phyloP scores from a whole-genome alignment of 352 stramenopile genomes.

The Peronospora farinosa region DNA sequence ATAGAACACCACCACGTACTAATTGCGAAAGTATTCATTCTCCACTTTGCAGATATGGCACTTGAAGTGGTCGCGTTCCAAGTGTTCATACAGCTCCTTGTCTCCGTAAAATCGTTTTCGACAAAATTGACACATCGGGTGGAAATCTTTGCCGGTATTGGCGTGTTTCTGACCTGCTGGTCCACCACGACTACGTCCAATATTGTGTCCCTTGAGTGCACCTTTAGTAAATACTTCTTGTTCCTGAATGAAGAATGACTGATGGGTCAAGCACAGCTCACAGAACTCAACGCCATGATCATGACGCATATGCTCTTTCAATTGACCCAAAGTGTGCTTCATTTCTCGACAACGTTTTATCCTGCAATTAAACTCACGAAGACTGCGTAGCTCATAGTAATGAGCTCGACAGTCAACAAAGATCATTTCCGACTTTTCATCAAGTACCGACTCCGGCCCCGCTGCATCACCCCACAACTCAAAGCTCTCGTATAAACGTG shows the following conservation, averaged over 20 bases:
- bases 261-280: constrained; percentile 64
- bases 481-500: constrained; percentile 58
- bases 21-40: constrained; percentile 87
- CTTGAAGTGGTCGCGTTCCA: constrained; percentile 87
- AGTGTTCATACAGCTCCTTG: constrained; percentile 79
- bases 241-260: constrained; percentile 80
- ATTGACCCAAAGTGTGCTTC: constrained; percentile 42
- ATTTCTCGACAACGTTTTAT: constrained; percentile 55
- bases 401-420: constrained; percentile 63
- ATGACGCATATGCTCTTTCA: constrained; percentile 65
- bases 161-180: constrained; percentile 36
- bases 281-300: constrained; percentile 72
- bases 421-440: constrained; percentile 74
- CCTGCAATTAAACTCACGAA: constrained; percentile 58
- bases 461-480: constrained; percentile 68
- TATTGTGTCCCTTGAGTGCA: constrained; percentile 59
- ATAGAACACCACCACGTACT: constrained; percentile 30
- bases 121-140: constrained; percentile 88
- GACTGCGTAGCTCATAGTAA: constrained; percentile 46
- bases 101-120: constrained; percentile 80
- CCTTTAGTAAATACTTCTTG: constrained; percentile 73
- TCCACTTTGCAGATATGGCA: constrained; percentile 86
- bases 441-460: constrained; percentile 52
- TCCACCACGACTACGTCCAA: constrained; percentile 40
- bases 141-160: constrained; percentile 65